Base-by-base conservation (phyloP, 495 filamentous ascomycete genomes). In the Barbatosphaeria neglecta region DNA sequence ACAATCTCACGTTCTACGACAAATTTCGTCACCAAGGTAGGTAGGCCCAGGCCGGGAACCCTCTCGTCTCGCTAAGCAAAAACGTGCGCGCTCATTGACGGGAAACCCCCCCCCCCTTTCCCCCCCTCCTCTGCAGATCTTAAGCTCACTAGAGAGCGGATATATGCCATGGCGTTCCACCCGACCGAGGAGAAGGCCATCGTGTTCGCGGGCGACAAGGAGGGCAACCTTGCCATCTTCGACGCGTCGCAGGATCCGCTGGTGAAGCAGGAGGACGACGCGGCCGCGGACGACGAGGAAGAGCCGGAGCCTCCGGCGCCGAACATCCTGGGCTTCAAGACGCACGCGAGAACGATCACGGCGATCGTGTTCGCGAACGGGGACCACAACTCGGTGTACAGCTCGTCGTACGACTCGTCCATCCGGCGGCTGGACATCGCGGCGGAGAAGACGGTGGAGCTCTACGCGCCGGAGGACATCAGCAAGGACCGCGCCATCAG, bases 141-240 rank as follows among this genome's bases (percentile, higher is more conserved):
- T 59, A 98, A 97, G 55, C 79, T 97, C 42, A 90, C 86, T 0
- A 90, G 88, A 0, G 89, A 97, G 61, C 73, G 92, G 46, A 78
- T 96, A 15, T 95, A 95, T 57, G 70, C 84, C 11, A 77, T 98
- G 58, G 82, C 81, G 9, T 93, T 98, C 51, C 92, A 98, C 55
- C 92, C 93, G 0, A 86, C 82, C 0, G 67, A 76, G 43, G 77
- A 86, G 9, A 97, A 97, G 53, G 79, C 87, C 0, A 70, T 97
- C 5, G 76, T 98, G n/a, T 94, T 97, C 54, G 93, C 90, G 2
- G 88, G 89, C 41, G 92, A 98, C 59, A 97, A 98, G 61, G 76
- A 93, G 60, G 92, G 92, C 19, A 87, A 89, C 45, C 73, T 98
- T 24, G 93, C 93, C 6, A 76, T 98, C n/a, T 86, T 95, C 41